Conservation (phyloP, 2,329 filamentous ascomycete genomes). For the Penicillium italicum region DNA sequence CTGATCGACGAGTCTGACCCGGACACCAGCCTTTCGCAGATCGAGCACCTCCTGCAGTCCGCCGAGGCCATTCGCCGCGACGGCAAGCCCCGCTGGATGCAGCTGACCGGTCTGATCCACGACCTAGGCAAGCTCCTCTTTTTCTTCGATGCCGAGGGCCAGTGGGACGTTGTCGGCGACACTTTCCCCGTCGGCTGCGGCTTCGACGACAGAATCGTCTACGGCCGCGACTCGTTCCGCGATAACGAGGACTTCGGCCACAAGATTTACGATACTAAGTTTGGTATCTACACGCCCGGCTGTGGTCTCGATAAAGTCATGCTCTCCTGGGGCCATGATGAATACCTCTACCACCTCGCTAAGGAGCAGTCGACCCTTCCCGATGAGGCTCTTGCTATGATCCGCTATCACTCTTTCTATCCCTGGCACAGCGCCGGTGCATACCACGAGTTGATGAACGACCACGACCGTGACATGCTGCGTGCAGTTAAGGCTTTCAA, state of each 20-base stretch:
- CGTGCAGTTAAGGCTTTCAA: slow-evolving; percentile 82
- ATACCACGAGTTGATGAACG: slow-evolving; percentile 78
- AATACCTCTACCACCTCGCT: slow-evolving; percentile 68
- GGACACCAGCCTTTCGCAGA: slow-evolving; percentile 81
- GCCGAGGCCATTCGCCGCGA: slow-evolving; percentile 87
- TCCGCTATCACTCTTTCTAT: slow-evolving; percentile 90
- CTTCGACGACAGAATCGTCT: slow-evolving; percentile 70
- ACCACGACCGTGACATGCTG: slow-evolving; percentile 75
- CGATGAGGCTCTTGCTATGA: slow-evolving; percentile 82
- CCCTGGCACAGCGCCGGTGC: slow-evolving; percentile 82
- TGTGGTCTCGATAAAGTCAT: slow-evolving; percentile 85
- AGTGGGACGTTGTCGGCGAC: slow-evolving; percentile 86
- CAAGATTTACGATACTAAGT: slow-evolving; percentile 68
- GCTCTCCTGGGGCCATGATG: slow-evolving; percentile 71
- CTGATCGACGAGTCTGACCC: slow-evolving; percentile 89
- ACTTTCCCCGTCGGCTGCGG: slow-evolving; percentile 48
- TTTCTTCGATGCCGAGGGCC: slow-evolving; percentile 69
- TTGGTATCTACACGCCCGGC: slow-evolving; percentile 74
- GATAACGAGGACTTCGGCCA: slow-evolving; percentile 71
- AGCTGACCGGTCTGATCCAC: slow-evolving; percentile 47
- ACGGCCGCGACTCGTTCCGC: slow-evolving; percentile 68
- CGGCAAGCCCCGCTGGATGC: slow-evolving; percentile 50
- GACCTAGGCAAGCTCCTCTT: slow-evolving; percentile 47
- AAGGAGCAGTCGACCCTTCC: slow-evolving; percentile 78
- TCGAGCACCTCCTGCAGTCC: slow-evolving; percentile 83